Evolutionary conservation across 345 rosid genomes (phyloP).

Genomic region (Diplotaxis tenuifolia): DNA sequence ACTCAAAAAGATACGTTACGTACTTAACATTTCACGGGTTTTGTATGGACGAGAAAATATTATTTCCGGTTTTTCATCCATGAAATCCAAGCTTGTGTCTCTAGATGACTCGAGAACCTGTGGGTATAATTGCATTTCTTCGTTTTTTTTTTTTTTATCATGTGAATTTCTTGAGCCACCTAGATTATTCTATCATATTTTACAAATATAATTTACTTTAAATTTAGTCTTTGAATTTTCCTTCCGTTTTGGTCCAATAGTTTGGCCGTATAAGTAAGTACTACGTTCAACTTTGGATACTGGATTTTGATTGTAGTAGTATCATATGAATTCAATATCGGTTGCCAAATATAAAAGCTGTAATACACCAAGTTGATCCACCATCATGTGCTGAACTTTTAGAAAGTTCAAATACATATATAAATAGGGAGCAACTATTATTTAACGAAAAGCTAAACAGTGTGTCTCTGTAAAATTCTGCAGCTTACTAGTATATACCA

Average conservation of each 20-base stretch:
- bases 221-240: background rate
- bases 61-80: background rate
- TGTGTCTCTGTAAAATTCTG: background rate
- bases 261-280: background rate
- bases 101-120: background rate
- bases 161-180: background rate
- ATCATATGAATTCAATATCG: slow-evolving; percentile 13
- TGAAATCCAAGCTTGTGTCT: background rate
- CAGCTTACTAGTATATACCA: background rate
- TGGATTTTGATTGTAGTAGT: background rate
- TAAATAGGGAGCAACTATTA: background rate
- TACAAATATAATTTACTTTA: background rate
- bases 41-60: background rate
- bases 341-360: slow-evolving; percentile 10
- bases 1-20: background rate
- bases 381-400: background rate
- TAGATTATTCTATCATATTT: background rate
- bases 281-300: background rate
- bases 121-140: background rate
- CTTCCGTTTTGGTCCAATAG: background rate
- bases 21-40: background rate
- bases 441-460: background rate
- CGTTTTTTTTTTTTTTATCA: background rate
- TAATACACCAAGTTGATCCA: slow-evolving; percentile 14
- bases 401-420: background rate